Base-by-base conservation (phyloP, 371 early-diverging fungal genomes). In the Rhizopus stolonifer region DNA sequence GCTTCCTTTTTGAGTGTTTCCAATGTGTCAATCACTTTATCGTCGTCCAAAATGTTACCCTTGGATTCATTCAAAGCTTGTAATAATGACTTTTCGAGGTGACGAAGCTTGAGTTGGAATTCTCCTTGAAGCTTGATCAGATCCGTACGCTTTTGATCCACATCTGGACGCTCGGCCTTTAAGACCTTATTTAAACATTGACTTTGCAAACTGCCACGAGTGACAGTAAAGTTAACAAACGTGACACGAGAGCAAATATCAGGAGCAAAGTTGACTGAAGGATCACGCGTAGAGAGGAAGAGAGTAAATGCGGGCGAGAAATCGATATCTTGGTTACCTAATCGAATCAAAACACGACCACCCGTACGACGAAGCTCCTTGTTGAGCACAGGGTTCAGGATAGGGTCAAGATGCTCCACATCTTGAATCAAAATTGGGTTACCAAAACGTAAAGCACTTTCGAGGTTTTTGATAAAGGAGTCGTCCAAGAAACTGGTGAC, bases 221-320 rank as follows among this genome's bases (percentile, higher is more conserved):
- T 98, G 5, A 97, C 93, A 3, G 98, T 95, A 67, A 98, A 99
- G 85, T 98, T 99, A 49, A 98, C 96, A 79, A 99, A 94, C 0
- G 97, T 96, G 7, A 96, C 96, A 46, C 99, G 90, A 57, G 91
- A 90, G 80, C 92, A 95, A 19, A 99, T 87, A 63, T 98, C 98
- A 2, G 98, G 96, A 4, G 93, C 81, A 82, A 97, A 96, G 60
- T 84, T 80, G 53, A 93, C 92, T 0, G 93, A 88, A 4, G 98
- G 91, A 68, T 97, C 95, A 48, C 96, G 87, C 3, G 97, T 98
- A 4, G 93, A 83, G 60, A 99, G 67, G 82, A 94, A 96, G 24
- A 98, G 74, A 1, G 88, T 90, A 79, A 99, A 99, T 5, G 95
- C 77, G 11, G 99, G 97, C 23, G 98, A 98, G 72, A 96, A 96